Evolutionary conservation across 2,329 filamentous ascomycete species (phyloP).

Genomic region (Penicillium hesseltinei): DNA sequence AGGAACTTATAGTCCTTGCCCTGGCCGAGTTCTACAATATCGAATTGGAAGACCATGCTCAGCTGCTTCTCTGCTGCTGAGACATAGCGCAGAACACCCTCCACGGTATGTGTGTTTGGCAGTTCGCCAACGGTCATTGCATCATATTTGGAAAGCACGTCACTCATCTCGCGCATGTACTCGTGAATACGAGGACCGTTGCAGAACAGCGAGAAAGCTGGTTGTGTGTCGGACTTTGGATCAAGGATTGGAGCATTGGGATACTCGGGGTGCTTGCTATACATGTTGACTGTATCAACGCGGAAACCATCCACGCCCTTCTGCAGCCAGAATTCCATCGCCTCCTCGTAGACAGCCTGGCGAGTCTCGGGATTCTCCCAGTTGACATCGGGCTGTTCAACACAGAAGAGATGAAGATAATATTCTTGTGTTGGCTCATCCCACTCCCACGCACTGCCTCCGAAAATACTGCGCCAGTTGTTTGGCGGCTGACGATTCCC

Average conservation of each 20-base stretch:
- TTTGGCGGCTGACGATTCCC: slow-evolving; percentile 65
- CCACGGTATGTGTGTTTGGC: slow-evolving; percentile 59
- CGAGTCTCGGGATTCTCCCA: slow-evolving; percentile 68
- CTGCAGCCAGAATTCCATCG: slow-evolving; percentile 73
- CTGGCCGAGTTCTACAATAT: slow-evolving; percentile 55
- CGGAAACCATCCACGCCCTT: slow-evolving; percentile 68
- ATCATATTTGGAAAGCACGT: slow-evolving; percentile 59
- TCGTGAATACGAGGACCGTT: slow-evolving; percentile 70
- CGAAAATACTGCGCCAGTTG: slow-evolving; percentile 67
- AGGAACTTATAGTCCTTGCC: slow-evolving; percentile 49
- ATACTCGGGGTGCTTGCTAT: slow-evolving; percentile 49
- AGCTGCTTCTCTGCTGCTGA: slow-evolving; percentile 58
- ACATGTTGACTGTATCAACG: slow-evolving; percentile 67
- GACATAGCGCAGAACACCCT: slow-evolving; percentile 60
- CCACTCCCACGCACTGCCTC: slow-evolving; percentile 65
- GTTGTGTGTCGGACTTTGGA: slow-evolving; percentile 47
- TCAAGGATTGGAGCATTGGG: slow-evolving; percentile 58
- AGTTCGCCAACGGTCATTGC: slow-evolving; percentile 72
- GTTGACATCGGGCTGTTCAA: slow-evolving; percentile 73
- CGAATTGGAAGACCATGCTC: slow-evolving; percentile 63
- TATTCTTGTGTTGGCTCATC: slow-evolving; percentile 68
- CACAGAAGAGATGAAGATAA: slow-evolving; percentile 70
- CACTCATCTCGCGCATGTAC: slow-evolving; percentile 65
- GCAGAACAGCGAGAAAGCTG: slow-evolving; percentile 57
- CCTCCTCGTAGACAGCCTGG: slow-evolving; percentile 63